Evolutionary conservation across 23 red algal genomes (phyloP).

Genomic region (Gracilaria vermiculophylla): DNA sequence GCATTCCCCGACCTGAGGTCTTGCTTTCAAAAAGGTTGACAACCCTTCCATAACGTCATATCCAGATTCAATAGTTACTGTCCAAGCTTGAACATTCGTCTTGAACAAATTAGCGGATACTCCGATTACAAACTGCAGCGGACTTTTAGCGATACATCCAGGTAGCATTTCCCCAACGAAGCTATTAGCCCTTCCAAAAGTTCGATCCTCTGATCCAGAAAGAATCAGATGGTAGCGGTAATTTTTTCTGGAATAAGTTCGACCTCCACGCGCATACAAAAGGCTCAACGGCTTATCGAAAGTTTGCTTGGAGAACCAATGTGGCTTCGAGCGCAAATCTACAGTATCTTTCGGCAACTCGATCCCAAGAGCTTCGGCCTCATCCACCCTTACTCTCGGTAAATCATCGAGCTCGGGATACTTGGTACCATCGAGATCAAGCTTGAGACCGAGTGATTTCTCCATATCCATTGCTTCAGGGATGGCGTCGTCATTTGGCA

Average conservation of each 20-base stretch:
- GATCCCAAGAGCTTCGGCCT: background rate
- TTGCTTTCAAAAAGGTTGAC: constrained; percentile 1
- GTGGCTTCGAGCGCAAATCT: constrained; percentile 2
- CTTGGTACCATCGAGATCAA: constrained; percentile 18
- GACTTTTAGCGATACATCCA: constrained; percentile 9
- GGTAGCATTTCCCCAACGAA: constrained; percentile 30
- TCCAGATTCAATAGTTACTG: constrained; percentile 1
- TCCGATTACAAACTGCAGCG: constrained; percentile 27
- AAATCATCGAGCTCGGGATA: constrained; percentile 9
- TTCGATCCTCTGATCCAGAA: constrained; percentile 12
- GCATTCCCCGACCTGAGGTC: background rate
- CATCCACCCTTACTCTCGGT: constrained; percentile 9
- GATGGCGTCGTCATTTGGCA: constrained; percentile 32
- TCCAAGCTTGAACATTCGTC: constrained; percentile 31
- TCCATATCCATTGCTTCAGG: constrained; percentile 13
- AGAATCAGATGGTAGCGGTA: background rate
- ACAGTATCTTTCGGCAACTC: background rate
- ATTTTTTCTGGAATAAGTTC: background rate
- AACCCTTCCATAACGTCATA: constrained; percentile 26
- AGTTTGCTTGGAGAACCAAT: constrained; percentile 10
- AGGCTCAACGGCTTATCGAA: constrained; percentile 17
- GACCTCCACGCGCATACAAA: constrained; percentile 15
- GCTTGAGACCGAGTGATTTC: background rate
- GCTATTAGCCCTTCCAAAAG: constrained; percentile 7
- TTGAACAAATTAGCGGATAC: constrained; percentile 9